Base-by-base conservation (phyloP, 495 filamentous ascomycete species). In the Podospora australis region DNA sequence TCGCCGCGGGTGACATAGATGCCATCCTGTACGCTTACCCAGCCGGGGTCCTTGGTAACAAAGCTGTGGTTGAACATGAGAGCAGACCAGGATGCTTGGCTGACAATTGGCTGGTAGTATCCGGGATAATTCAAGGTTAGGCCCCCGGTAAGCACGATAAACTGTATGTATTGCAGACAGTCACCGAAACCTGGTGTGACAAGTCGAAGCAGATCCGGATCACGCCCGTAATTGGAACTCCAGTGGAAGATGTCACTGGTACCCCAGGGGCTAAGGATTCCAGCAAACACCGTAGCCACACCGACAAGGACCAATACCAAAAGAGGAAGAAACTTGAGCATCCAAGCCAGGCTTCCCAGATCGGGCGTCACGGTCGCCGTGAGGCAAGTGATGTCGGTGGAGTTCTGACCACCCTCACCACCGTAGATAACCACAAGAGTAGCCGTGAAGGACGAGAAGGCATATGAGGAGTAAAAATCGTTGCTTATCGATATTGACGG, bases 131-230 rank as follows among this genome's bases (percentile, higher is more conserved):
- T 81, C 54, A 98, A 67, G 19, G 84, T 87, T 34, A 98, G 68
- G 32, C 83, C 80, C 1, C 94, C 94, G 0, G 90, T 89, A 26
- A 98, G 74, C 16, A 90, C 86, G 40, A 90, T 77, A 53, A 94
- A 97, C 59, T 98, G 92, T 24, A 98, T 84, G 61, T 97, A 98
- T 67, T 98, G 90, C 24, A 98, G 78, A 63, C 92, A 98, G 56
- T 98, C 92, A 9, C 88, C 90, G 62, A 98, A 98, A 0, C 92
- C 92, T 11, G 92, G 92, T 6, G 92, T 98, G 17, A 98, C 89
- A 26, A 97, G 71, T 24, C 92, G 84, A 32, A 98, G 73, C 48
- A 96, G 74, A 64, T 98, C 92, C 36, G 87, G 84, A 54, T 98
- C 94, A 55, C 90, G 82, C 23, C 92, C 94, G 63, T 90, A 96